phyloP scores from a whole-genome alignment of 345 rosid genomes.

The Corchorus olitorius region DNA sequence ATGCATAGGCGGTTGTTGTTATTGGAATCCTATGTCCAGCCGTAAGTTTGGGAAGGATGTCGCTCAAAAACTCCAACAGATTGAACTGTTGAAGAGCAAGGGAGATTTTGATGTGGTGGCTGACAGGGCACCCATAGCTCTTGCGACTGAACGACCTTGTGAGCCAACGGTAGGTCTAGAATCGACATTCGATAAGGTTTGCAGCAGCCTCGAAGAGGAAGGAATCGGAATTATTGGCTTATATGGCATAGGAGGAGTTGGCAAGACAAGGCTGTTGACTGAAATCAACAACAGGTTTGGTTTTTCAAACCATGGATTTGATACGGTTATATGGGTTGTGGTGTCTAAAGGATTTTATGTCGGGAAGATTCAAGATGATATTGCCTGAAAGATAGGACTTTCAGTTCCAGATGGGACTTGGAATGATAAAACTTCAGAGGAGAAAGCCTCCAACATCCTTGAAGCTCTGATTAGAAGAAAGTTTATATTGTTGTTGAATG shows the following conservation, averaged over 20 bases:
- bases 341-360: conserved; percentile 36
- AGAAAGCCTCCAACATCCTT: conserved; percentile 34
- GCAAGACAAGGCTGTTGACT: conserved; percentile 9
- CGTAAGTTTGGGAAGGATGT: background rate
- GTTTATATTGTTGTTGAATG: conserved; percentile 43
- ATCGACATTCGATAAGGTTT: background rate
- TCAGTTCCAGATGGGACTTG: conserved; percentile 13
- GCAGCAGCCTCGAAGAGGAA: background rate
- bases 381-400: conserved; percentile 40
- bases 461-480: conserved; percentile 31
- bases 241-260: too few species aligned
- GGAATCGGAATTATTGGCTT: background rate
- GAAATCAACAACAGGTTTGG: background rate
- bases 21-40: background rate
- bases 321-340: conserved; percentile 42
- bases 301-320: conserved; percentile 23
- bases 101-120: background rate
- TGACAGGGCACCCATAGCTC: background rate
- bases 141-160: background rate
- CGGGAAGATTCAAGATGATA: conserved; percentile 37
- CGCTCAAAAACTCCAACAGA: background rate
- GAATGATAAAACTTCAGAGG: conserved; percentile 38
- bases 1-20: conserved; percentile 11
- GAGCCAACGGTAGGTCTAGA: conserved; percentile 7
- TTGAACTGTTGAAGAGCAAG: background rate